These are phyloP conservation scores for Trifolium pratense DNA, from an alignment of 306 rosid genomes.

Conservation along the genomic window DNA sequence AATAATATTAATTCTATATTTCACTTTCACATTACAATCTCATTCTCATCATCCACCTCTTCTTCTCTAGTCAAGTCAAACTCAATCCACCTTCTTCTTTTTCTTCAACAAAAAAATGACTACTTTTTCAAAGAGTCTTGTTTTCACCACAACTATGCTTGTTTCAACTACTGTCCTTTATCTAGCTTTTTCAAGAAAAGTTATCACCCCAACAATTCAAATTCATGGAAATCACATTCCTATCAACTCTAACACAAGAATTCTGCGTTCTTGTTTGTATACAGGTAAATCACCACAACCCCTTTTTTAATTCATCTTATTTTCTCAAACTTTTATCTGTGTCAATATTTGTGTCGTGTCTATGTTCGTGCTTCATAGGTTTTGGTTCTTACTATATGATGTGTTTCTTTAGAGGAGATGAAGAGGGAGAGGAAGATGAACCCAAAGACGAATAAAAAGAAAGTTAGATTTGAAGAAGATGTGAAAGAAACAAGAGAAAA, in stretches of 20 bases:
- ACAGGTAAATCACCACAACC: conserved; percentile 50
- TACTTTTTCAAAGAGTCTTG: conserved; percentile 53
- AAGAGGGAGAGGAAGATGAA: conserved; percentile 46
- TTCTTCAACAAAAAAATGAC: conserved; percentile 42
- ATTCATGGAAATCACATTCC: conserved; percentile 12
- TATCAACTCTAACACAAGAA: conserved; percentile 21
- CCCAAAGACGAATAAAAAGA: conserved; percentile 57
- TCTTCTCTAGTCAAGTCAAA: conserved; percentile 27
- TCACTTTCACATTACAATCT: background rate
- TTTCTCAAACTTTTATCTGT: too few relatives aligned
- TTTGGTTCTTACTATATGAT: background rate
- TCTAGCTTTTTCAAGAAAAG: conserved; percentile 45
- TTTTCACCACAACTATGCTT: conserved; percentile 63
- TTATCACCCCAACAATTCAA: background rate
- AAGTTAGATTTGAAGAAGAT: conserved; percentile 70
- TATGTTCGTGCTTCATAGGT: too few relatives aligned
- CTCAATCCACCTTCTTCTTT: background rate
- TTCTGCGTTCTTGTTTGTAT: conserved; percentile 64
- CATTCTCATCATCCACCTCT: background rate
- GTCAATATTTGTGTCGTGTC: too few relatives aligned
- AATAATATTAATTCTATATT: background rate
- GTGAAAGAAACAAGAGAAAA: conserved; percentile 57
- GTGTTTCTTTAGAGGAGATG: conserved; percentile 47
- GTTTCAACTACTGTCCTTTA: conserved; percentile 57
- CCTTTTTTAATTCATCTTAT: background rate